Percentiles rank a stretch among this genome's conserved stretches.
Evolutionary conservation across 805 yeast genomes (phyloP).

Genomic region (Lipomyces kockii): DNA sequence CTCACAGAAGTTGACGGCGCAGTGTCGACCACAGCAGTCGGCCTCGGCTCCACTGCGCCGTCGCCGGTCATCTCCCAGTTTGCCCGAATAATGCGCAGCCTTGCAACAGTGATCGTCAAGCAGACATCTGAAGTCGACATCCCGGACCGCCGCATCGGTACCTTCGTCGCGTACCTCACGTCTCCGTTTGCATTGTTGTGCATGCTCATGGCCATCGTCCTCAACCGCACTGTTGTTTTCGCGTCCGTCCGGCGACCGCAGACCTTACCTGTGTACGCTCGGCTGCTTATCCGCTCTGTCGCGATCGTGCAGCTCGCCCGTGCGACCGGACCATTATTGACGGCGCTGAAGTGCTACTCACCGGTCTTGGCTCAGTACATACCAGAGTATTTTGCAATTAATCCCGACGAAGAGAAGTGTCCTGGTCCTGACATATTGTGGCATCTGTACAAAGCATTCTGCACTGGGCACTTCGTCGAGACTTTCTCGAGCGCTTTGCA

Average conservation of each 20-base stretch:
- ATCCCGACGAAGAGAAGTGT: conserved; percentile 33
- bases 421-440: conserved; percentile 62
- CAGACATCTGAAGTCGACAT: conserved; percentile 33
- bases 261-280: conserved; percentile 45
- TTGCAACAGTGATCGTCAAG: conserved; percentile 26
- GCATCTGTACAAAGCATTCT: conserved; percentile 61
- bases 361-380: conserved; percentile 36
- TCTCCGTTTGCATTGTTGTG: conserved; percentile 49
- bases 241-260: conserved; percentile 56
- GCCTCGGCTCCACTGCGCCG: not conserved
- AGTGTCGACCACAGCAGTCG: conserved; percentile 6
- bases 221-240: conserved; percentile 63
- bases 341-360: conserved; percentile 43
- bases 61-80: conserved; percentile 17
- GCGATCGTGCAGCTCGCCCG: conserved; percentile 47
- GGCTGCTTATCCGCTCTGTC: conserved; percentile 48
- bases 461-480: conserved; percentile 67
- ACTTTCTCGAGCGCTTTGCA: conserved; percentile 63
- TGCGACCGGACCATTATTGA: conserved; percentile 48
- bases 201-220: conserved; percentile 60
- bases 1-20: not conserved
- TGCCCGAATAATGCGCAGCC: conserved; percentile 15
- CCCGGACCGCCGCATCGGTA: conserved; percentile 33
- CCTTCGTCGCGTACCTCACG: conserved; percentile 38
- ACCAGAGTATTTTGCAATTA: conserved; percentile 28